A percentile compares a stretch with the other conserved stretches of the same genome.
phyloP scores from a whole-genome alignment of 2,329 filamentous ascomycete species.

The Colletotrichum brevisporum region DNA sequence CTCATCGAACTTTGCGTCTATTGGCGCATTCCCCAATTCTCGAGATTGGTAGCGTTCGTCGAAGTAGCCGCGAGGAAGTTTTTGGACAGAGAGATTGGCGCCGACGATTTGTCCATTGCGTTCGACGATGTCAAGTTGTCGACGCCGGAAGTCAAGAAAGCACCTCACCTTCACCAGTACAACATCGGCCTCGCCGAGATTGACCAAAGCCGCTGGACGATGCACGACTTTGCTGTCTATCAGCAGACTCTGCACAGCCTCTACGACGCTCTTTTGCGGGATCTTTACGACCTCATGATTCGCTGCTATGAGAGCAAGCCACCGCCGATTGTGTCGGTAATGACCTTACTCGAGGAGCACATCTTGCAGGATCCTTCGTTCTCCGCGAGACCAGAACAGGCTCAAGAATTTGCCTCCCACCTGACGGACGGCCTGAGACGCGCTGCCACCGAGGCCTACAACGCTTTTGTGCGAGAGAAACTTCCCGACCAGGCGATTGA shows the following conservation, averaged over 20 bases:
- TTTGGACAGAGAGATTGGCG: conserved; percentile 82
- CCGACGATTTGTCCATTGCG: conserved; percentile 85
- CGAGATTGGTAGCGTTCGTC: conserved; percentile 83
- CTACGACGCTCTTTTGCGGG: conserved; percentile 86
- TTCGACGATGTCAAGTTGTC: conserved; percentile 87
- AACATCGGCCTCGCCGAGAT: conserved; percentile 67
- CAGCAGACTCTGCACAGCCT: conserved; percentile 81
- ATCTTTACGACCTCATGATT: conserved; percentile 89
- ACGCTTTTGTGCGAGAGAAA: conserved; percentile 81
- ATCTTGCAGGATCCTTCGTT: conserved; percentile 85
- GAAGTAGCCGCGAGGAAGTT: conserved; percentile 91
- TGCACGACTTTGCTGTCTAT: conserved; percentile 78
- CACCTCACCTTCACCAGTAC: conserved; percentile 68
- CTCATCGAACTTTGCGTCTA: conserved; percentile 87
- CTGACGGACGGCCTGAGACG: conserved; percentile 80
- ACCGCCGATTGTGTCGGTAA: conserved; percentile 82
- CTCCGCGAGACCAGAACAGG: conserved; percentile 76
- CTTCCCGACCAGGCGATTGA: conserved; percentile 84
- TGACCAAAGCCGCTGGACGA: conserved; percentile 75
- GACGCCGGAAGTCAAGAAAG: conserved; percentile 75
- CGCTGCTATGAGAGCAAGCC: conserved; percentile 92
- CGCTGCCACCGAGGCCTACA: conserved; percentile 85
- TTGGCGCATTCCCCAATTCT: conserved; percentile 90
- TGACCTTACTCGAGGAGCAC: conserved; percentile 86
- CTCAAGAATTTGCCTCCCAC: conserved; percentile 79